These are phyloP conservation scores for Aspergillus ruber DNA, from an alignment of 2,329 filamentous ascomycete species.

Conservation along the genomic window DNA sequence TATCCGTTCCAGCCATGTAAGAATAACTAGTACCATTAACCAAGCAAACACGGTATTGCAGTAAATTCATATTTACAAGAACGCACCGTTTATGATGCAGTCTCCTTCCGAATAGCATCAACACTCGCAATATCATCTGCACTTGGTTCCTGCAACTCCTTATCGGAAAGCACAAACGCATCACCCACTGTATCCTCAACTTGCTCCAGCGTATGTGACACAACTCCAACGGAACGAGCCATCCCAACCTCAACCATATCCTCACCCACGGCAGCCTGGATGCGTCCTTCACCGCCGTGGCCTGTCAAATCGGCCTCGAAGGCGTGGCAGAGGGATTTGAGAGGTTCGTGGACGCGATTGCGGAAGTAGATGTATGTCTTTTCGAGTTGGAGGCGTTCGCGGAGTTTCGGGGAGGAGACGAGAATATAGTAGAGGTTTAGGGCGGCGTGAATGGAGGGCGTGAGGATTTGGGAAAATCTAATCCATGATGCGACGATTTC, in stretches of 20 bases:
- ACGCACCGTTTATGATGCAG: background rate
- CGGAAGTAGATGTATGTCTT: slow-evolving; percentile 29
- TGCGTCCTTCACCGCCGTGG: slow-evolving; percentile 32
- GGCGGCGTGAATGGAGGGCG: slow-evolving; percentile 47
- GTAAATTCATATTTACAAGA: background rate
- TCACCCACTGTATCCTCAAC: slow-evolving; percentile 29
- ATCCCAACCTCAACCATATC: slow-evolving; percentile 29
- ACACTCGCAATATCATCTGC: slow-evolving; percentile 23
- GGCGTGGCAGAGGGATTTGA: slow-evolving; percentile 25
- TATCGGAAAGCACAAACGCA: slow-evolving; percentile 21
- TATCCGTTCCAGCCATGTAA: too few species aligned
- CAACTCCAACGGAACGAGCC: slow-evolving; percentile 28
- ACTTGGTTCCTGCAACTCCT: slow-evolving; percentile 22
- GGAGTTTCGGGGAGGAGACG: slow-evolving; percentile 44
- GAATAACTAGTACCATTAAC: too few species aligned
- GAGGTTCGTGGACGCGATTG: slow-evolving; percentile 24
- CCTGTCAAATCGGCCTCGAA: slow-evolving; percentile 26
- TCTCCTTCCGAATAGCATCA: slow-evolving; percentile 22
- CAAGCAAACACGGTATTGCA: too few species aligned
- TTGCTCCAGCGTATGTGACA: slow-evolving; percentile 27
- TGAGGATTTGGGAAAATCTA: slow-evolving; percentile 42
- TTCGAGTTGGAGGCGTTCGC: slow-evolving; percentile 41
- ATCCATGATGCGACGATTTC: slow-evolving; percentile 40
- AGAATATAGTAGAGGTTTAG: slow-evolving; percentile 56
- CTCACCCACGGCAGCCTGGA: slow-evolving; percentile 29